Evolutionary conservation across 495 filamentous ascomycete genomes (phyloP).

Genomic region (Penicillium nucicola): DNA sequence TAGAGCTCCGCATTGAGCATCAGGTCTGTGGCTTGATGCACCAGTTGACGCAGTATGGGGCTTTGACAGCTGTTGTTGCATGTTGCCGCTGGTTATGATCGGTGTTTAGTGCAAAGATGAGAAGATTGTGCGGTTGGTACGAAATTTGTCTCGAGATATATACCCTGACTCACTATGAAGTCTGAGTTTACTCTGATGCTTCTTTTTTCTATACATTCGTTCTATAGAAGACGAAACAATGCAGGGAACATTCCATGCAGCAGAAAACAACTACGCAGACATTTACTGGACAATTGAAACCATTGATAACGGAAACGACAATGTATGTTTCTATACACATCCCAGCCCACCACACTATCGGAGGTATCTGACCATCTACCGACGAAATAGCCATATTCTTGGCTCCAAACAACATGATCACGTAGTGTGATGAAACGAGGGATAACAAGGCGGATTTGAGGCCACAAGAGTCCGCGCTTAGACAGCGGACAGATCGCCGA

Average conservation of each 20-base stretch:
- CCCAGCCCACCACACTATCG: conserved; percentile 27
- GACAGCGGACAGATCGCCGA: conserved; percentile 89
- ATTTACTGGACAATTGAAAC: background rate
- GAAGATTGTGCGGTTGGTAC: too few species aligned
- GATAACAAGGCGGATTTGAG: conserved; percentile 28
- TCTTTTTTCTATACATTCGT: too few species aligned
- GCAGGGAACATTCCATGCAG: too few species aligned
- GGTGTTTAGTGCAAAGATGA: too few species aligned
- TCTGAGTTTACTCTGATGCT: too few species aligned
- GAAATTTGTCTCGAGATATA: too few species aligned
- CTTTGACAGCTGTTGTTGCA: too few species aligned
- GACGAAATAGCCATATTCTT: conserved; percentile 29
- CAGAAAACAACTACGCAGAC: background rate
- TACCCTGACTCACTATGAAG: too few species aligned
- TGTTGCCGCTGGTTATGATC: background rate
- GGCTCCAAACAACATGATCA: conserved; percentile 32
- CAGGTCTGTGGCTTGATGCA: conserved; percentile 1
- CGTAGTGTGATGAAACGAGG: conserved; percentile 37
- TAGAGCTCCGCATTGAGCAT: background rate
- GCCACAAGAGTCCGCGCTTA: conserved; percentile 51
- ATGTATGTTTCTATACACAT: conserved; percentile 49
- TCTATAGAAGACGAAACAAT: too few species aligned
- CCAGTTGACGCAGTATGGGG: too few species aligned
- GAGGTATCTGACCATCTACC: conserved; percentile 19
- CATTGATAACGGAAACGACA: conserved; percentile 29